Conservation (phyloP, 257 asterid genomes). For the Thymus quinquecostatus region DNA sequence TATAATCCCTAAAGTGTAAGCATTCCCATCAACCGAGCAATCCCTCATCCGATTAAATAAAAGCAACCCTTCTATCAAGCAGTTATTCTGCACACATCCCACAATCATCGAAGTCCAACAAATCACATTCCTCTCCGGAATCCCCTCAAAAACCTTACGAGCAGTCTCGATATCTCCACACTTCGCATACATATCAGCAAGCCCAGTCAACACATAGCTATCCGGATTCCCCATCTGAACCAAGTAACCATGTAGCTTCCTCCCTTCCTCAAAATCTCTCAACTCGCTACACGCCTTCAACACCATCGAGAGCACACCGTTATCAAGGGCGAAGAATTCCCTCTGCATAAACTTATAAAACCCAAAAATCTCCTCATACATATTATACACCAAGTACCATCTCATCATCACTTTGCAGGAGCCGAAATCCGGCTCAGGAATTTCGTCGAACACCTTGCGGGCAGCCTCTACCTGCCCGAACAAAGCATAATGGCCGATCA, state of each 20-base stretch:
- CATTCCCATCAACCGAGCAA: slow-evolving; percentile 53
- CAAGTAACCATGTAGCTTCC: slow-evolving; percentile 52
- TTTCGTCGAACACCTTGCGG: slow-evolving; percentile 65
- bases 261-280: slow-evolving; percentile 56
- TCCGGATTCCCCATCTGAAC: slow-evolving; percentile 55
- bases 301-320: slow-evolving; percentile 55
- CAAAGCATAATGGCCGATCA: slow-evolving; percentile 48
- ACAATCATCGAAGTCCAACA: slow-evolving; percentile 83
- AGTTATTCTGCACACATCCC: slow-evolving; percentile 60
- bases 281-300: slow-evolving; percentile 63
- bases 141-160: slow-evolving; percentile 49
- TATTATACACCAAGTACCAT: slow-evolving; percentile 64
- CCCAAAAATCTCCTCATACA: slow-evolving; percentile 44
- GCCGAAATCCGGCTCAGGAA: slow-evolving; percentile 49
- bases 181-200: slow-evolving; percentile 74
- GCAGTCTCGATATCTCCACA: slow-evolving; percentile 55
- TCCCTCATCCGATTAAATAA: slow-evolving; percentile 66
- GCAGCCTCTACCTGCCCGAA: slow-evolving; percentile 46
- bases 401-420: slow-evolving; percentile 65
- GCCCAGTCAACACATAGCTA: slow-evolving; percentile 65
- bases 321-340: slow-evolving; percentile 45
- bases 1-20: slow-evolving; percentile 53
- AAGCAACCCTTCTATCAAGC: slow-evolving; percentile 51
- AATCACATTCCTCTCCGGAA: slow-evolving; percentile 54
- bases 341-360: slow-evolving; percentile 42